A percentile compares a stretch with the other conserved stretches of the same genome.
phyloP scores from a whole-genome alignment of 352 stramenopile genomes.

The Pythium myriotylum region DNA sequence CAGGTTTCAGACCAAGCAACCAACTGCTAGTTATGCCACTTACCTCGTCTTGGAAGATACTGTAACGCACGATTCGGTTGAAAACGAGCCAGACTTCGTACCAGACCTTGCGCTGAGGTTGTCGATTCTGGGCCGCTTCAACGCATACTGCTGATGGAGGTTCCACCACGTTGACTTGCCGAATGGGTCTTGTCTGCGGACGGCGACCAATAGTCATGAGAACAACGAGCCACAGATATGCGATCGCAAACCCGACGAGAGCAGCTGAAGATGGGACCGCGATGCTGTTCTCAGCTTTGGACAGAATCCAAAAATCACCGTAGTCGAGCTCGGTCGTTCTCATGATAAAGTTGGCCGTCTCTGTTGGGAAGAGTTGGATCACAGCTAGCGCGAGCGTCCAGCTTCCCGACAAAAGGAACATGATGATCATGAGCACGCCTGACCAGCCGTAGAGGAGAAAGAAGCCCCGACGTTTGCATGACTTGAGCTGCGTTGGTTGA shows the following conservation, averaged over 20 bases:
- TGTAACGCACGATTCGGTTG: too few species aligned
- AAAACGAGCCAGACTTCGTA: too few species aligned
- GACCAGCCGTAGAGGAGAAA: slow-evolving; percentile 41
- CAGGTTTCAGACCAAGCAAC: not conserved
- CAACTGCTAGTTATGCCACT: not conserved
- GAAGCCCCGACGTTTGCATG: not conserved
- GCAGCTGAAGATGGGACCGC: slow-evolving; percentile 27
- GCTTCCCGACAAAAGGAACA: slow-evolving; percentile 34
- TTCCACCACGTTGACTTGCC: not conserved
- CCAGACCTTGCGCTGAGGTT: too few species aligned
- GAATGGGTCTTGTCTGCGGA: not conserved
- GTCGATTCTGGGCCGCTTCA: not conserved
- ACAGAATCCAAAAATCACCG: slow-evolving; percentile 50
- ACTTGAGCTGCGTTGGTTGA: too few species aligned
- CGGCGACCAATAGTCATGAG: slow-evolving; percentile 30
- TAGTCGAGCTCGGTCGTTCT: slow-evolving; percentile 41
- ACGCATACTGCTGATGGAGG: not conserved
- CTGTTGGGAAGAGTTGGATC: slow-evolving; percentile 41
- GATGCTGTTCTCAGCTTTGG: slow-evolving; percentile 24
- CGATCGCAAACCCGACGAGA: slow-evolving; percentile 34
- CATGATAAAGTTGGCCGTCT: slow-evolving; percentile 41
- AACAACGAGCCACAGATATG: slow-evolving; percentile 37
- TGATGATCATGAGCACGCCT: slow-evolving; percentile 38
- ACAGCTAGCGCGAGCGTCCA: slow-evolving; percentile 40
- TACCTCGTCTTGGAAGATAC: not conserved